Conservation (phyloP, 495 filamentous ascomycete genomes). For the Pyronema domesticum region DNA sequence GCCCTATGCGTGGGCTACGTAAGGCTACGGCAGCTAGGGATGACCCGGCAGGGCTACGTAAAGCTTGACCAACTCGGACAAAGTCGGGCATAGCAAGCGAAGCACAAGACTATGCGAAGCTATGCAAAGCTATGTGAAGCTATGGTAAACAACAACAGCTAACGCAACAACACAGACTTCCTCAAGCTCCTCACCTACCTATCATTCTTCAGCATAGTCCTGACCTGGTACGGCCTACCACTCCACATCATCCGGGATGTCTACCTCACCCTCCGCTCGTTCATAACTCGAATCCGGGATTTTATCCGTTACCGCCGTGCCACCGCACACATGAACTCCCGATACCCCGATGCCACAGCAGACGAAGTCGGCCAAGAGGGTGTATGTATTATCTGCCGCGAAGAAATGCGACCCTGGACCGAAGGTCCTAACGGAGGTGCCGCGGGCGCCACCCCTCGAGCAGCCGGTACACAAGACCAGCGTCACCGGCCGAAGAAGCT, state of each 20-base stretch:
- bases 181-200: slow-evolving; percentile 76
- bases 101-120: no score
- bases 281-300: slow-evolving; percentile 68
- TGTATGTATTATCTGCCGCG: slow-evolving; percentile 93
- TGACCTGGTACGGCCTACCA: slow-evolving; percentile 83
- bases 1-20: no score
- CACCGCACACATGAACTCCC: slow-evolving; percentile 73
- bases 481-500: slow-evolving; percentile 82
- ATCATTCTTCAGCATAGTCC: slow-evolving; percentile 79
- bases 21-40: no score
- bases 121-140: no score
- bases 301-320: slow-evolving; percentile 79
- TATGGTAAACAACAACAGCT: not conserved
- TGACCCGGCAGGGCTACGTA: no score
- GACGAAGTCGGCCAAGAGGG: slow-evolving; percentile 75
- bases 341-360: slow-evolving; percentile 77
- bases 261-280: slow-evolving; percentile 80
- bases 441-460: slow-evolving; percentile 25
- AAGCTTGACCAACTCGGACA: no score
- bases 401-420: slow-evolving; percentile 74
- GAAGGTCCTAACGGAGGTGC: slow-evolving; percentile 23
- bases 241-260: slow-evolving; percentile 94
- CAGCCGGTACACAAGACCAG: slow-evolving; percentile 40
- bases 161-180: slow-evolving; percentile 41
- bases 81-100: no score